A percentile compares a stretch with the other conserved stretches of the same genome.
Conservation (phyloP, 495 filamentous ascomycete species). For the Patellaria atrata region DNA sequence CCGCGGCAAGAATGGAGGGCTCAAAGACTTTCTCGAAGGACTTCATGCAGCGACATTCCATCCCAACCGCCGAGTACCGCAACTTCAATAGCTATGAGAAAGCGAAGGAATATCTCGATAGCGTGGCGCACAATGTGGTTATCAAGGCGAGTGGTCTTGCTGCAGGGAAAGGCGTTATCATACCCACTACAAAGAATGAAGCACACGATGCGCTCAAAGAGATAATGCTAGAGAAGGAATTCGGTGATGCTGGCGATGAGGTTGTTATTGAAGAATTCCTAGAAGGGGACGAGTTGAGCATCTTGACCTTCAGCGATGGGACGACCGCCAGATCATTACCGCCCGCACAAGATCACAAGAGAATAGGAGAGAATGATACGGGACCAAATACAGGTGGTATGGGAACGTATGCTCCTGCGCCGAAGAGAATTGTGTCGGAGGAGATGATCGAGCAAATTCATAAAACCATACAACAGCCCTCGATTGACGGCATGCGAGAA, state of each 20-base stretch:
- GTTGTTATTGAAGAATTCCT: slow-evolving; percentile 95
- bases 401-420: slow-evolving; percentile 78
- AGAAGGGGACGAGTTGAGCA: slow-evolving; percentile 80
- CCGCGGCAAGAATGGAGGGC: slow-evolving; percentile 83
- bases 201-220: slow-evolving; percentile 66
- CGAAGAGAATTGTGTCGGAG: slow-evolving; percentile 62
- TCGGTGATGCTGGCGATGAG: slow-evolving; percentile 76
- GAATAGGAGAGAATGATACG: slow-evolving; percentile 76
- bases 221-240: slow-evolving; percentile 82
- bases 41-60: slow-evolving; percentile 84
- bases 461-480: slow-evolving; percentile 71
- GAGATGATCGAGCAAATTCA: slow-evolving; percentile 64
- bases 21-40: slow-evolving; percentile 96
- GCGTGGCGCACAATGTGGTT: slow-evolving; percentile 59
- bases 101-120: slow-evolving; percentile 62
- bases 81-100: slow-evolving; percentile 75
- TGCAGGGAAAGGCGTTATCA: slow-evolving; percentile 84
- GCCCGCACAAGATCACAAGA: slow-evolving; percentile 92
- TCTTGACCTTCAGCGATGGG: slow-evolving; percentile 83
- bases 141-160: slow-evolving; percentile 83
- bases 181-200: slow-evolving; percentile 67
- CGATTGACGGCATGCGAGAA: slow-evolving; percentile 72
- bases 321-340: slow-evolving; percentile 73
- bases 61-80: slow-evolving; percentile 79
- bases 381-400: slow-evolving; percentile 96